Base-by-base conservation (phyloP, 169 alveolate genomes). In the Plasmodium ovale region DNA sequence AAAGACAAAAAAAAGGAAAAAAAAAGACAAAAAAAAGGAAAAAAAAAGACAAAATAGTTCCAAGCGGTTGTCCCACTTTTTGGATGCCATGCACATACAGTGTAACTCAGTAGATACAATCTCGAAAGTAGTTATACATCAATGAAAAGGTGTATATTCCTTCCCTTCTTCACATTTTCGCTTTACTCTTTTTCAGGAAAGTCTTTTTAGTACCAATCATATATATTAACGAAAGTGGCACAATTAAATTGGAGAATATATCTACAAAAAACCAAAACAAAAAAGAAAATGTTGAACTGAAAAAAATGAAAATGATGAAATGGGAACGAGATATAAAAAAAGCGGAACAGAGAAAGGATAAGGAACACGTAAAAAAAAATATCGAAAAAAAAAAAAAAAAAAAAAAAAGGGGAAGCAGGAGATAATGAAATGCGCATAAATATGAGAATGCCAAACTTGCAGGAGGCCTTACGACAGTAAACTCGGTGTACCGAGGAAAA, bases 271-370 rank as follows among this genome's bases (percentile, higher is more conserved):
- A 82, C 25, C 19, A 39, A 47, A 51, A 65, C 23, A 82, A 42
- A 58, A 82, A 59, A 70, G 60, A 23, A 33, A 53, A n/a, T 39
- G 90, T 82, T 0, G 90, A 82, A 42, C n/a, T 65, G 42, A 65
- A 60, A 35, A 82, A 67, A 42, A 82, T 82, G 90, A 82, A 82
- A 25, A 82, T 82, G 79, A 69, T 67, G 21, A 44, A 82, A 16
- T 82, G 90, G 90, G 90, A 82, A 51, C 44, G 90, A 54, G 82
- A 82, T 7, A n/a, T 82, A 42, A 82, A 42, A 54, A 82, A 33
- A 71, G 31, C 71, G 4, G 84, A 82, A 44, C 90, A 67, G 56
- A 49, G 29, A 39, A 82, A 27, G 39, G 37, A 82, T 58, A 39
- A 47, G 27, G 71, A 49, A 3, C 27, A 44, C 3, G 23, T 35